phyloP scores from a whole-genome alignment of 2,329 filamentous ascomycete species.

The Verticillium klebahnii region DNA sequence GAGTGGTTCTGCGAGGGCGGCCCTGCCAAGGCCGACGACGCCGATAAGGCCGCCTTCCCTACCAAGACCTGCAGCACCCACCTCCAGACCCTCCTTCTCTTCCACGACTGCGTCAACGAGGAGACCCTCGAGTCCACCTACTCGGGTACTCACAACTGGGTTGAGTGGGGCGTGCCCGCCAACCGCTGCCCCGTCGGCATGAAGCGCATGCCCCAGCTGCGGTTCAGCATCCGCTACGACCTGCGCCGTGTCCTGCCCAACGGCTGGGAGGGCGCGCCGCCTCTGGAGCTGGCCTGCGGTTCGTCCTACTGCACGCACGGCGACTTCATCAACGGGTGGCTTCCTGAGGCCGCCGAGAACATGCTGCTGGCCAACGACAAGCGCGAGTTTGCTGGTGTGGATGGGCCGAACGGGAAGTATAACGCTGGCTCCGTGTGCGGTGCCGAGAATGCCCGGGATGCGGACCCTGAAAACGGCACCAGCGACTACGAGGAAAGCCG shows the following conservation, averaged over 20 bases:
- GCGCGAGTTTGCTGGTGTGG: slow-evolving; percentile 30
- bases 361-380: slow-evolving; percentile 31
- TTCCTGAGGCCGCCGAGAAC: slow-evolving; percentile 30
- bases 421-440: slow-evolving; percentile 16
- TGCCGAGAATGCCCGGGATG: slow-evolving; percentile 28
- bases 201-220: slow-evolving; percentile 40
- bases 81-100: slow-evolving; percentile 18
- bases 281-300: slow-evolving; percentile 36
- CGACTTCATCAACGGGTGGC: slow-evolving; percentile 45
- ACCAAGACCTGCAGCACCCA: slow-evolving; percentile 20
- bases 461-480: slow-evolving; percentile 34
- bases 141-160: slow-evolving; percentile 11
- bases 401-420: slow-evolving; percentile 22
- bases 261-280: slow-evolving; percentile 38
- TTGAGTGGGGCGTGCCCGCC: slow-evolving; percentile 9
- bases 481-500: slow-evolving; percentile 29
- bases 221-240: slow-evolving; percentile 43
- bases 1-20: slow-evolving; percentile 26
- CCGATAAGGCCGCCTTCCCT: slow-evolving; percentile 22
- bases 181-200: slow-evolving; percentile 36
- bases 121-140: slow-evolving; percentile 17
- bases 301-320: slow-evolving; percentile 37
- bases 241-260: slow-evolving; percentile 34
- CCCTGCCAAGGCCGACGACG: slow-evolving; percentile 7
- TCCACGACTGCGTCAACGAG: slow-evolving; percentile 19